Base-by-base conservation (phyloP, 2,329 filamentous ascomycete species). In the Orbilia quercus region DNA sequence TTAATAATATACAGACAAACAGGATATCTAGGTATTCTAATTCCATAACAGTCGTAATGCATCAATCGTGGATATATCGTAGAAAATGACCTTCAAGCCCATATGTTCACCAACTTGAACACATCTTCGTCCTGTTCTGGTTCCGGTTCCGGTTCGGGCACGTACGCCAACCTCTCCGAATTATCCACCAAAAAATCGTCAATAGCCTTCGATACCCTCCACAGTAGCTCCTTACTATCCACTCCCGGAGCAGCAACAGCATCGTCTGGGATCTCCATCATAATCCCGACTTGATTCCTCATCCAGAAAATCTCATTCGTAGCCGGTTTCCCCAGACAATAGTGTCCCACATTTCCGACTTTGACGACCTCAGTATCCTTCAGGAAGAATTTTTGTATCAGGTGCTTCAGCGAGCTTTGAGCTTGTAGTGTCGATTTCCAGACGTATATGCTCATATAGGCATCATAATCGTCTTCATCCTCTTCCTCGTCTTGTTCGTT, bases 291-390 rank as follows among this genome's bases (percentile, higher is more conserved):
- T 16, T 50, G 7, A 28, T 50, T 50, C 23, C 45, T 9, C 45
- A 50, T 7, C 45, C 45, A 50, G 23, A 50, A 50, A 20, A 50
- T 31, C 45, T 50, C 45, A 28, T 50, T 25, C 20, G 45, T 50
- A 50, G 12, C 9, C 20, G 6, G 16, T n/a, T 50, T 50, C 45
- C 45, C 45, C 23, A 50, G n/a, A 20, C 45, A 50, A 50, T 20
- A 50, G 6, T 50, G 20, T 14, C 45, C 45, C n/a, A 50, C 20
- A 28, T 50, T 50, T 22, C 45, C 45, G n/a, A 50, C 7, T 14
- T 50, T 50, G 18, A 28, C 22, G 12, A 28, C 20, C 7, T 31
- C n/a, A 7, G 9, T 50, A 50, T 50, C 45, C 20, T 11, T 7
- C n/a, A 50, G 7, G 22, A 50, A 50, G 22, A 50, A 25, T 6